Evolutionary conservation across 2,329 filamentous ascomycete species (phyloP), one percentile per base, ranked within the genome.

Genomic region (Beauveria sp.): DNA sequence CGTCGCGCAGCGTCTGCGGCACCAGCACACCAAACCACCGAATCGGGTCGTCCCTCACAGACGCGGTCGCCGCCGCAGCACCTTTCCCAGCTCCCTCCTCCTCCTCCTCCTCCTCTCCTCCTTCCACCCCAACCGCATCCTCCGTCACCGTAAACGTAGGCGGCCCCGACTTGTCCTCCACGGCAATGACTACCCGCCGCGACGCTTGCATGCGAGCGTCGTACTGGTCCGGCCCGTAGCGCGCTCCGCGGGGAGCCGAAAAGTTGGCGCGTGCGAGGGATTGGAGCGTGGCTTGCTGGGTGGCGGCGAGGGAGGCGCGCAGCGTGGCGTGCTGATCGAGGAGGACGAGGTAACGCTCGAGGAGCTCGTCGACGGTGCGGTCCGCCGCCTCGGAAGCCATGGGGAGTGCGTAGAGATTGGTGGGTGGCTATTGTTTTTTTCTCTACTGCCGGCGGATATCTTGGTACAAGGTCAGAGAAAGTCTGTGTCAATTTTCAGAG

Each of bases 191-290:
- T 34, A 87, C 66, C 59, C 73, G 71, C 57, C 82, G 75, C 24
- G 72, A 73, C 3, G 88, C 87, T 69, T 85, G 84, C 85, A 91
- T 90, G 52, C 89, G 81, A 65, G 85, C 82, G 71, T 92, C 88
- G 70, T 90, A 93, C 68, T 84, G 82, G 67, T 90, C 86, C 64
- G 78, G 80, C 3, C 88, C 89, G 70, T 88, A 92, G 47, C 84
- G 79, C 63, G 84, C 71, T 37, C 86, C 82, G 14, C 83, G 77
- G 69, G 84, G 79, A n/a, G 83, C 84, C 30, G 83, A 77, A 73
- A 90, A 92, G 74, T 92, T 91, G 63, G 90, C 89, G 61, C 89
- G 83, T n/a, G 89, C 87, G 46, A 92, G 78, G 65, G 77, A 75
- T 61, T 82, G 80, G 68, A 79, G 83, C 64, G 89, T 79, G 56